These are phyloP conservation scores for Pleurotus sapidus DNA, from an alignment of 768 basidiomycete species.

Conservation along the genomic window DNA sequence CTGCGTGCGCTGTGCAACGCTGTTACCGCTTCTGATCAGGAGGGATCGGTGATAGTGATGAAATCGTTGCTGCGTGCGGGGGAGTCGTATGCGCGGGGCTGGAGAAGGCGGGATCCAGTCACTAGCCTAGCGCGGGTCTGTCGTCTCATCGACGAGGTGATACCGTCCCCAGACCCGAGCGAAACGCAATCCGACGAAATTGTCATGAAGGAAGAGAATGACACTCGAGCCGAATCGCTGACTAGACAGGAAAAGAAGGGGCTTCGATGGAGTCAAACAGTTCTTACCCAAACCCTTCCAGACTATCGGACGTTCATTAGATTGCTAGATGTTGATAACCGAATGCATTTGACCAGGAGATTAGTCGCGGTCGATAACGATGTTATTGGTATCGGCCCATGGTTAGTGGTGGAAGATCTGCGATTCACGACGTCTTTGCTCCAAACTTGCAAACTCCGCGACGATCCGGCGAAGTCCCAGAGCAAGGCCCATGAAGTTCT, in stretches of 20 bases:
- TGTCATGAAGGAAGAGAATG: neutral
- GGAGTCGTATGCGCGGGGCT: neutral
- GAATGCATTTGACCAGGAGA: constrained; percentile 48
- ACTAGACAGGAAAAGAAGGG: constrained; percentile 29
- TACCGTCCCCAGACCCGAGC: constrained; percentile 34
- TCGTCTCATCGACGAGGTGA: constrained; percentile 52
- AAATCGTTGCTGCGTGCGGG: constrained; percentile 3
- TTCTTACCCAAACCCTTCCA: constrained; percentile 54
- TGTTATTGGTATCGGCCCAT: constrained; percentile 58
- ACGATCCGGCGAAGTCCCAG: constrained; percentile 27
- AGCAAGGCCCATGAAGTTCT: constrained; percentile 46
- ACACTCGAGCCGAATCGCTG: neutral
- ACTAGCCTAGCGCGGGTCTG: constrained; percentile 37
- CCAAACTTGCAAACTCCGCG: neutral
- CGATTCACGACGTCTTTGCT: constrained; percentile 23
- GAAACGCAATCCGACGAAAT: constrained; percentile 12
- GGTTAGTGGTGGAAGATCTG: constrained; percentile 65
- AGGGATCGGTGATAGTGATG: neutral
- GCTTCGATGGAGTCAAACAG: constrained; percentile 43
- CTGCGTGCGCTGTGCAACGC: neutral
- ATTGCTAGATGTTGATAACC: constrained; percentile 53
- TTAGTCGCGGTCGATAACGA: constrained; percentile 58
- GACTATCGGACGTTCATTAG: constrained; percentile 57
- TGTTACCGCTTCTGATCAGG: neutral
- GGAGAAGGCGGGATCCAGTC: neutral